Percentiles rank a stretch among this genome's conserved stretches.
Evolutionary conservation across 805 yeast species (phyloP).

Genomic region (Metschnikowia cubensis): DNA sequence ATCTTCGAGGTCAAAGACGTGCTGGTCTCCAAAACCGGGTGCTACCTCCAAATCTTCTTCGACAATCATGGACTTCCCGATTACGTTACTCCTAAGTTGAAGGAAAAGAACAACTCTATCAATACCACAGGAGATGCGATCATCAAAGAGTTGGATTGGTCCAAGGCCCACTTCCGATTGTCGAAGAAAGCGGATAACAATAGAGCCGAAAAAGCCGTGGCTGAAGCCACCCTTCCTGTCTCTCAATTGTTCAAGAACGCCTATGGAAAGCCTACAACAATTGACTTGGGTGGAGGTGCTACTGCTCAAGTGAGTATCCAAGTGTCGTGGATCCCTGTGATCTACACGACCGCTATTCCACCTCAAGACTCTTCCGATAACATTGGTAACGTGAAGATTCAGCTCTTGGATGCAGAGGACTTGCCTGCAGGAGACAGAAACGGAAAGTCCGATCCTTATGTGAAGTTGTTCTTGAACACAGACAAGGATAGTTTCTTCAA

Average conservation of each 20-base stretch:
- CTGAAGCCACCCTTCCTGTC: conserved; percentile 65
- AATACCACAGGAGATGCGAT: conserved; percentile 64
- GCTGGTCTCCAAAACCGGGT: conserved; percentile 48
- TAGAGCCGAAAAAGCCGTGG: conserved; percentile 53
- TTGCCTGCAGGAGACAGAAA: conserved; percentile 83
- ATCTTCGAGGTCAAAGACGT: conserved; percentile 64
- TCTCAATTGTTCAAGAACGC: conserved; percentile 58
- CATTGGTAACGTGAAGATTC: conserved; percentile 65
- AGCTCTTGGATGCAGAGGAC: conserved; percentile 58
- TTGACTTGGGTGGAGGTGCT: conserved; percentile 53
- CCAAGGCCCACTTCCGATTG: conserved; percentile 59
- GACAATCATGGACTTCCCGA: conserved; percentile 71
- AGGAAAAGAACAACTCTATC: conserved; percentile 33
- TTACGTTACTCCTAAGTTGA: conserved; percentile 52
- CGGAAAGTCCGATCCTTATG: conserved; percentile 93
- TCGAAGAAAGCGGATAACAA: conserved; percentile 51
- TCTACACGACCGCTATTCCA: conserved; percentile 54
- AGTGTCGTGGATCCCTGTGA: conserved; percentile 76
- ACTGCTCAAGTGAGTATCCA: conserved; percentile 53
- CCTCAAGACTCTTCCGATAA: conserved; percentile 70
- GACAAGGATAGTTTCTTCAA: conserved; percentile 56
- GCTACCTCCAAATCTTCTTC: conserved; percentile 69
- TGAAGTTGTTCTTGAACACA: conserved; percentile 64
- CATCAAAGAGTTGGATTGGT: conserved; percentile 74
- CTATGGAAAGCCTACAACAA: conserved; percentile 55